A percentile compares a stretch with the other conserved stretches of the same genome.
Conservation (phyloP, 306 rosid species). For the Fragaria vesca region DNA sequence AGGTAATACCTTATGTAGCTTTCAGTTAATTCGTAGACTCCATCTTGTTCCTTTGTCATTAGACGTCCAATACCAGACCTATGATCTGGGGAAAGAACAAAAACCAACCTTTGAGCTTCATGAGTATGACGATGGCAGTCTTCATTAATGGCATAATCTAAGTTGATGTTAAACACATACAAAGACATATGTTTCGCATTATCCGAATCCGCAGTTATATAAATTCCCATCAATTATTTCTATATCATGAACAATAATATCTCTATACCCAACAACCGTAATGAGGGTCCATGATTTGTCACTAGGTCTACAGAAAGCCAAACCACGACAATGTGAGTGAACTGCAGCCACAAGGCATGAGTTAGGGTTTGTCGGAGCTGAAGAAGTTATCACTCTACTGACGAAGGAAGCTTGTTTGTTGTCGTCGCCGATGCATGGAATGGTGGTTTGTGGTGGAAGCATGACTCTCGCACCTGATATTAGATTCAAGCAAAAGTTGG, state of each 20-base stretch:
- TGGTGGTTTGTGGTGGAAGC: background rate
- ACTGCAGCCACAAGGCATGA: background rate
- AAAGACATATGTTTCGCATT: background rate
- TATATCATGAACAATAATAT: background rate
- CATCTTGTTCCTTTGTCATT: too few relatives aligned
- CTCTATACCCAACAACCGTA: too few relatives aligned
- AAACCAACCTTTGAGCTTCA: too few relatives aligned
- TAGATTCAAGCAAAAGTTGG: background rate
- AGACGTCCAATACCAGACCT: too few relatives aligned
- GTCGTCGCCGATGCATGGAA: background rate
- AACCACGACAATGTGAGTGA: background rate
- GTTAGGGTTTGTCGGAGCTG: background rate
- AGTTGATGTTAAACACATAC: background rate
- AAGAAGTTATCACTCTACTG: background rate
- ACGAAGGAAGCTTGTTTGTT: background rate
- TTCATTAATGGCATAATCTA: background rate
- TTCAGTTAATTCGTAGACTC: too few relatives aligned
- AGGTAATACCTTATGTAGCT: background rate
- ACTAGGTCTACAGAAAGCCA: background rate
- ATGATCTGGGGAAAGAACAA: too few relatives aligned
- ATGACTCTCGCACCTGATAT: background rate
- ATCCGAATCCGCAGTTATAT: background rate
- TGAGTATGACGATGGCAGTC: too few relatives aligned
- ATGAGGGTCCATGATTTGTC: conserved; percentile 5
- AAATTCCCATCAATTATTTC: background rate